A percentile compares a stretch with the other conserved stretches of the same genome.
Conservation (phyloP, 2,329 filamentous ascomycete species). For the Fusarium udum region DNA sequence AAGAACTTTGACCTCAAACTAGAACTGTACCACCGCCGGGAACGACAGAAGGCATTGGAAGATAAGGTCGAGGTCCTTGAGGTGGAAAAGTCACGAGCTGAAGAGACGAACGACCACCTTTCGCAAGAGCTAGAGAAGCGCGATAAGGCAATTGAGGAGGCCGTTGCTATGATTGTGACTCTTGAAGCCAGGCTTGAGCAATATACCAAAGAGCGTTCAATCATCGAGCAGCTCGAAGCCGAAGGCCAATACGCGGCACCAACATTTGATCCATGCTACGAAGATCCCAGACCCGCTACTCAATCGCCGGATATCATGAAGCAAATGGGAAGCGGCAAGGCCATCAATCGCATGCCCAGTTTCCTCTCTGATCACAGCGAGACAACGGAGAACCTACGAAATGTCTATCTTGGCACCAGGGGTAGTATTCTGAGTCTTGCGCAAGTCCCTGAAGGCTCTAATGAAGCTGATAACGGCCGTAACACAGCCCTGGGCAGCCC, state of each 20-base stretch:
- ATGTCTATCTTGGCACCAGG: conserved; percentile 63
- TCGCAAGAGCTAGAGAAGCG: conserved; percentile 70
- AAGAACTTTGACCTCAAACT: conserved; percentile 82
- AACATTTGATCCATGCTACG: conserved; percentile 43
- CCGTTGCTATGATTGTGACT: conserved; percentile 73
- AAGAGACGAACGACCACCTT: conserved; percentile 67
- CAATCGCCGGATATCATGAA: conserved; percentile 27
- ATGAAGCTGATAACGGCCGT: conserved; percentile 31
- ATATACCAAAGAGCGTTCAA: conserved; percentile 62
- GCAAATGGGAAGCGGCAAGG: conserved; percentile 48
- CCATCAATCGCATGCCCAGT: conserved; percentile 68
- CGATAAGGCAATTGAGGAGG: conserved; percentile 76
- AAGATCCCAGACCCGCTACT: conserved; percentile 33
- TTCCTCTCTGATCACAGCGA: conserved; percentile 70
- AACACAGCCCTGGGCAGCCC: conserved; percentile 62
- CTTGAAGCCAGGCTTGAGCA: conserved; percentile 69
- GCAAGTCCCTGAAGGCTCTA: conserved; percentile 54
- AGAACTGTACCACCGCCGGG: conserved; percentile 74
- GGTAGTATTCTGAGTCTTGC: conserved; percentile 62
- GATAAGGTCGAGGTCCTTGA: conserved; percentile 65
- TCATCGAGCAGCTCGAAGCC: conserved; percentile 61
- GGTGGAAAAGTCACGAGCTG: conserved; percentile 61
- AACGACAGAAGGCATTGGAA: conserved; percentile 70
- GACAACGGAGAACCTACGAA: conserved; percentile 68
- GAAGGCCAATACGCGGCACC: conserved; percentile 49